A percentile compares a stretch with the other conserved stretches of the same genome.
phyloP scores from a whole-genome alignment of 2,329 filamentous ascomycete species.

The Fusarium brevicatenulatum region DNA sequence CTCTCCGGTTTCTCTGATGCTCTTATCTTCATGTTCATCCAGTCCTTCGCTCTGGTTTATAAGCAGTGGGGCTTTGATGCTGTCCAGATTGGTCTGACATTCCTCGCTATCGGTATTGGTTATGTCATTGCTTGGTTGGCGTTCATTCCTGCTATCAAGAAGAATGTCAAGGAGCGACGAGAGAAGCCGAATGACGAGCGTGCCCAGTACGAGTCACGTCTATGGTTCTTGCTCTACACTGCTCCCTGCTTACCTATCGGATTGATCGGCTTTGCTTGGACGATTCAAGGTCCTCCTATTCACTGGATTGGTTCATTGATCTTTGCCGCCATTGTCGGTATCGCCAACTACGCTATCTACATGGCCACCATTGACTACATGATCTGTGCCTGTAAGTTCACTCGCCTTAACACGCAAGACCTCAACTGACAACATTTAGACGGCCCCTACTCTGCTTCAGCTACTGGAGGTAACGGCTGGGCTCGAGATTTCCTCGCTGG shows the following conservation, averaged over 20 bases:
- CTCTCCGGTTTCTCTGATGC: slow-evolving; percentile 79
- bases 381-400: slow-evolving; percentile 46
- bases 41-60: slow-evolving; percentile 76
- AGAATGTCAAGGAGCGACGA: slow-evolving; percentile 61
- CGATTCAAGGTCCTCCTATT: slow-evolving; percentile 68
- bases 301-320: slow-evolving; percentile 77
- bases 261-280: slow-evolving; percentile 76
- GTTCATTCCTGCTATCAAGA: slow-evolving; percentile 67
- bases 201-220: slow-evolving; percentile 75
- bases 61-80: slow-evolving; percentile 71
- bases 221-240: slow-evolving; percentile 72
- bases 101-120: slow-evolving; percentile 73
- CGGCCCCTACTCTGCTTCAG: slow-evolving; percentile 77
- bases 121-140: slow-evolving; percentile 71
- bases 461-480: slow-evolving; percentile 80
- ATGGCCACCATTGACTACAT: slow-evolving; percentile 84
- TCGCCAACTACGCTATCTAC: slow-evolving; percentile 79
- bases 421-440: slow-evolving; percentile 8
- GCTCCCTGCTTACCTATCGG: slow-evolving; percentile 72
- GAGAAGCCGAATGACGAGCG: slow-evolving; percentile 63
- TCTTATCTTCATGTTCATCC: slow-evolving; percentile 81
- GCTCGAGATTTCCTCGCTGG: slow-evolving; percentile 78
- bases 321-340: slow-evolving; percentile 72
- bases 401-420: accelerated
- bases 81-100: slow-evolving; percentile 66